These are phyloP conservation scores for Ogataea zsoltii DNA, from an alignment of 805 yeast species.

Conservation along the genomic window DNA sequence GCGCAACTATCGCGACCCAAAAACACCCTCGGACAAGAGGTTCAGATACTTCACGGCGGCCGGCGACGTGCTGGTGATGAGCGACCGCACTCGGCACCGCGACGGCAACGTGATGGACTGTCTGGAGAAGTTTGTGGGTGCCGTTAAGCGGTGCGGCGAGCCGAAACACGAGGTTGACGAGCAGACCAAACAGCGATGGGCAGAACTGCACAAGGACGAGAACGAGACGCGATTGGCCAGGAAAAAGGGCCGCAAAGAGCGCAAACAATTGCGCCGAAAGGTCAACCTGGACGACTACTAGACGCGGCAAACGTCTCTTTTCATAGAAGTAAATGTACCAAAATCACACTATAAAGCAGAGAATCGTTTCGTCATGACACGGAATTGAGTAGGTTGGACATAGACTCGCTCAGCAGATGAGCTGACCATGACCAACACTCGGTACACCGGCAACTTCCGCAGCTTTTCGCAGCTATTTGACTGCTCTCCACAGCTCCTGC, in stretches of 20 bases:
- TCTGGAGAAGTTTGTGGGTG: conserved; percentile 43
- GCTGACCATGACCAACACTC: too few species aligned
- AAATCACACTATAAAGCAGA: background rate
- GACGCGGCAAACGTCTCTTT: background rate
- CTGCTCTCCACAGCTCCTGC: conserved; percentile 65
- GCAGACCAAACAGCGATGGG: conserved; percentile 46
- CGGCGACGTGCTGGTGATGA: conserved; percentile 29
- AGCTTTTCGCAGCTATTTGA: too few species aligned
- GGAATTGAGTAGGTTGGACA: too few species aligned
- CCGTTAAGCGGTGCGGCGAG: conserved; percentile 39
- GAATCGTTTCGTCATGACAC: background rate
- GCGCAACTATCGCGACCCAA: conserved; percentile 19
- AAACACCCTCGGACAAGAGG: conserved; percentile 16
- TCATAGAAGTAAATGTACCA: conserved; percentile 3
- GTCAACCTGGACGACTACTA: conserved; percentile 18
- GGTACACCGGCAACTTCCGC: too few species aligned
- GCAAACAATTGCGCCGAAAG: conserved; percentile 24
- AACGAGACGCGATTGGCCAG: conserved; percentile 23
- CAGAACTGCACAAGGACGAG: conserved; percentile 27
- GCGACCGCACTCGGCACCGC: conserved; percentile 39
- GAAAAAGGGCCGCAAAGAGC: conserved; percentile 26
- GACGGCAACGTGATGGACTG: conserved; percentile 48
- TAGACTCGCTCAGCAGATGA: too few species aligned
- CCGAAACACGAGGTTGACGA: conserved; percentile 41
- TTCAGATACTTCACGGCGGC: conserved; percentile 30